These are phyloP conservation scores for Hemisphaericaspora xylanilytica DNA, from an alignment of 1,139 yeast genomes.

Conservation along the genomic window DNA sequence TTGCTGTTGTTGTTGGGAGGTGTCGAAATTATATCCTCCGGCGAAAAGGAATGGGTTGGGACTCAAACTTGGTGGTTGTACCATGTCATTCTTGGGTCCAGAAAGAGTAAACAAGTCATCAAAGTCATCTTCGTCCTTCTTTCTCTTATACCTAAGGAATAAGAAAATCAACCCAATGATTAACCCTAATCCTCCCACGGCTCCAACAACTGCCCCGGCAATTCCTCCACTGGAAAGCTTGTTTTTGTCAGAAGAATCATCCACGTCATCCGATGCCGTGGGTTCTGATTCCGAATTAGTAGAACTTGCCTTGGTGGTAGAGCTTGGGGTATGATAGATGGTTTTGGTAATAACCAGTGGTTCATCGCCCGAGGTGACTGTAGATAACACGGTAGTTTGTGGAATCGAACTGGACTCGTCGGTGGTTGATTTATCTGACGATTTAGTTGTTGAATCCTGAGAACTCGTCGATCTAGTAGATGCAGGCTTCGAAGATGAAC, in stretches of 20 bases:
- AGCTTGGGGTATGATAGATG: constrained; percentile 22
- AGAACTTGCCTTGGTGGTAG: no score
- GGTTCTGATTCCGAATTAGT: no score
- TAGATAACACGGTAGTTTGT: constrained; percentile 19
- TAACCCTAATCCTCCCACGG: constrained; percentile 48
- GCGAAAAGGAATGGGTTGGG: constrained; percentile 24
- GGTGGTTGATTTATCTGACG: constrained; percentile 11
- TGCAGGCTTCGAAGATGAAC: no score
- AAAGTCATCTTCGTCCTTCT: constrained; percentile 35
- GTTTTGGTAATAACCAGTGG: constrained; percentile 24
- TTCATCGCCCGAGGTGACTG: constrained; percentile 22
- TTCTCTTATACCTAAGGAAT: constrained; percentile 40
- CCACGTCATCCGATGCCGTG: constrained; percentile 10
- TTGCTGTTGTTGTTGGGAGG: constrained; percentile 15
- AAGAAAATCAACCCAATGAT: constrained; percentile 38
- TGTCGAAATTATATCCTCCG: constrained; percentile 17
- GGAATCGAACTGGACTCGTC: constrained; percentile 11
- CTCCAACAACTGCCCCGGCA: constrained; percentile 72
- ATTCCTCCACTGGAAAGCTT: constrained; percentile 61
- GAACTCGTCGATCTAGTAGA: constrained; percentile 11
- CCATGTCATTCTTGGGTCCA: constrained; percentile 27
- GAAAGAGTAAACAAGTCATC: constrained; percentile 38
- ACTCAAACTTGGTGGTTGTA: constrained; percentile 12
- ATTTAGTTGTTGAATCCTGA: constrained; percentile 9
- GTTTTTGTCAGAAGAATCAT: constrained; percentile 12